phyloP scores from a whole-genome alignment of 768 basidiomycete genomes.

The Amanita brunnescens region DNA sequence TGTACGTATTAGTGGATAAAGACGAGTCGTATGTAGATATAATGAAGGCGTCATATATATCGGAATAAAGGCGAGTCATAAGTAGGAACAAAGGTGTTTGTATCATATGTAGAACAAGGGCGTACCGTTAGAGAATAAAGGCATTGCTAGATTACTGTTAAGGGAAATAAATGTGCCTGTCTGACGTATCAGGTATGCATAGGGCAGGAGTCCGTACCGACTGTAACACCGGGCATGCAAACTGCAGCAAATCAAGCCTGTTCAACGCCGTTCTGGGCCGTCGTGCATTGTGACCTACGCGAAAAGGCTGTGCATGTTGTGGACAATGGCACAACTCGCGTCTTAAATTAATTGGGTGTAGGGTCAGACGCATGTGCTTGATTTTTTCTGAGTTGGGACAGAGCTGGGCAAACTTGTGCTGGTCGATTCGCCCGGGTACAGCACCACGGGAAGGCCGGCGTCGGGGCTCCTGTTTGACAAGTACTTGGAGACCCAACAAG shows the following conservation, averaged over 20 bases:
- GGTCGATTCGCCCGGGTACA: conserved; percentile 80
- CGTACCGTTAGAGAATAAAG: no score
- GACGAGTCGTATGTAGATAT: no score
- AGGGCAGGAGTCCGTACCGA: no score
- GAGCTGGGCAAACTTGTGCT: conserved; percentile 52
- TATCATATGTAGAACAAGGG: no score
- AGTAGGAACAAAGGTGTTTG: no score
- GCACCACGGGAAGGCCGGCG: conserved; percentile 59
- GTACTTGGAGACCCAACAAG: conserved; percentile 50
- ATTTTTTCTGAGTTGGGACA: conserved; percentile 62
- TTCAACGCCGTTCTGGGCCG: conserved; percentile 61
- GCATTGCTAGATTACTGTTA: no score
- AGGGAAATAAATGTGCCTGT: no score
- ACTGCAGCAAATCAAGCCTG: conserved; percentile 69
- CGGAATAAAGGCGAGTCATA: no score
- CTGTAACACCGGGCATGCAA: conserved; percentile 73
- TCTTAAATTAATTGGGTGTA: conserved; percentile 21
- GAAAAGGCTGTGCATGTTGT: conserved; percentile 44
- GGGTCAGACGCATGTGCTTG: conserved; percentile 67
- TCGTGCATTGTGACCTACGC: conserved; percentile 50
- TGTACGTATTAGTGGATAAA: no score
- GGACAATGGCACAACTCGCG: no score
- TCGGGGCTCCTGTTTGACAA: conserved; percentile 67
- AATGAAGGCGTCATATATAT: no score
- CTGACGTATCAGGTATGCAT: no score